Evolutionary conservation across 768 basidiomycete genomes (phyloP).

Genomic region (Lentinula sp.): DNA sequence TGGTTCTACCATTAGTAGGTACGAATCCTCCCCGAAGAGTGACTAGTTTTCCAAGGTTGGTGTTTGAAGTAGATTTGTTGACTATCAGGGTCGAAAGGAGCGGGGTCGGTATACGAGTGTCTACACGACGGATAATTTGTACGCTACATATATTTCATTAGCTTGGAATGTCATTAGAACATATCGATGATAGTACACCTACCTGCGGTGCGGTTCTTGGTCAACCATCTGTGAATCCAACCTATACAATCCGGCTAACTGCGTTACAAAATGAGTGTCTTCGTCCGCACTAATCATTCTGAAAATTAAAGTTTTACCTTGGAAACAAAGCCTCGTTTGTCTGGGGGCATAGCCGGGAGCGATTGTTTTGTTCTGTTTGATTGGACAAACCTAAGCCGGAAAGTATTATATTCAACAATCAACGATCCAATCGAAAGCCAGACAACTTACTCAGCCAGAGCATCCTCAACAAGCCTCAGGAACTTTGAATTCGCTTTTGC

Average conservation of each 20-base stretch:
- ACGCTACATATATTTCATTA: constrained; percentile 39
- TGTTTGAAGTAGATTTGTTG: constrained; percentile 24
- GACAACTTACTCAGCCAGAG: constrained; percentile 68
- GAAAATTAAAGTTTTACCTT: constrained; percentile 39
- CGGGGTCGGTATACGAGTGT: constrained; percentile 73
- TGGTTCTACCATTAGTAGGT: not conserved
- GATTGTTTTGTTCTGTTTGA: constrained; percentile 67
- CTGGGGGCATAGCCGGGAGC: constrained; percentile 74
- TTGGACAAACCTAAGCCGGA: constrained; percentile 48
- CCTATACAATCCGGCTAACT: constrained; percentile 76
- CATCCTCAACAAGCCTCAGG: constrained; percentile 67
- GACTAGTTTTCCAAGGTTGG: constrained; percentile 49
- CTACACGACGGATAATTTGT: constrained; percentile 74
- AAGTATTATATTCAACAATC: not conserved
- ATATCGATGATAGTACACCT: constrained; percentile 5
- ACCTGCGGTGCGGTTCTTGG: constrained; percentile 81
- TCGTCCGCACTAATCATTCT: not conserved
- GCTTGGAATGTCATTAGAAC: not conserved
- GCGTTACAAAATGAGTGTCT: constrained; percentile 1
- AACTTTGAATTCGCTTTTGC: constrained; percentile 63
- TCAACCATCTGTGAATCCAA: constrained; percentile 86
- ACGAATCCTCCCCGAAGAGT: constrained; percentile 40
- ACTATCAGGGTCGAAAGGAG: constrained; percentile 49
- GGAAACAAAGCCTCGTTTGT: constrained; percentile 79
- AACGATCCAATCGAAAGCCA: constrained; percentile 7